Evolutionary conservation across 108 stramenopile species (phyloP).

Genomic region (Fistulifera solaris): DNA sequence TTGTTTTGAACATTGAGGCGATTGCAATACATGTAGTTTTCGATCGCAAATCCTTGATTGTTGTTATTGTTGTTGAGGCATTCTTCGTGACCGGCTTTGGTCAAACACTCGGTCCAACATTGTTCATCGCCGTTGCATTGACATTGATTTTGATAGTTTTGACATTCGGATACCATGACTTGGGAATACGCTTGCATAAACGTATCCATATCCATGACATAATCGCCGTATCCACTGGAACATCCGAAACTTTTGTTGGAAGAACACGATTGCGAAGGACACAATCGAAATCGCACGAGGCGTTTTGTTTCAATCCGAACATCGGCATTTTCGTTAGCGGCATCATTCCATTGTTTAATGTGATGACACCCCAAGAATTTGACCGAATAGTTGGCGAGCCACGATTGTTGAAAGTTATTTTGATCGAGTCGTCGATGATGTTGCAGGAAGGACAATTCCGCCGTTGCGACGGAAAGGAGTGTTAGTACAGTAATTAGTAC

Average conservation of each 20-base stretch:
- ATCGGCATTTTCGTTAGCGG: conserved; percentile 41
- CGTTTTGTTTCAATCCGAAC: conserved; percentile 67
- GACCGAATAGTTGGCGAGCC: conserved; percentile 53
- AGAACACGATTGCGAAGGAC: conserved; percentile 46
- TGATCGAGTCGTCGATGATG: conserved; percentile 35
- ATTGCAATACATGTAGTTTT: conserved; percentile 25
- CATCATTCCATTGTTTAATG: conserved; percentile 65
- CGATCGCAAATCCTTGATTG: conserved; percentile 9
- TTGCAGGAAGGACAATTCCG: conserved; percentile 31
- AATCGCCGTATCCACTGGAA: conserved; percentile 61
- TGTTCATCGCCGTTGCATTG: no score
- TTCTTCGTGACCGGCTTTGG: not conserved
- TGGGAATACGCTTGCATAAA: conserved; percentile 51
- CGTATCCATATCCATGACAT: conserved; percentile 72
- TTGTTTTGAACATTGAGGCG: conserved; percentile 12
- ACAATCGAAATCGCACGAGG: conserved; percentile 77
- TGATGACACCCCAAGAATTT: conserved; percentile 81
- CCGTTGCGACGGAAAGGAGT: not conserved
- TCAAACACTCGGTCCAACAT: not conserved
- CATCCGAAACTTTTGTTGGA: conserved; percentile 44
- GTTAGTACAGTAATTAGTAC: not conserved
- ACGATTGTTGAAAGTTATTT: not conserved
- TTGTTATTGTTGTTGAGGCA: conserved; percentile 7
- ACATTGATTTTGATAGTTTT: not conserved
- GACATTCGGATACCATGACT: not conserved